These are phyloP conservation scores for Apiospora aurea DNA, from an alignment of 2,329 filamentous ascomycete species.

Conservation along the genomic window DNA sequence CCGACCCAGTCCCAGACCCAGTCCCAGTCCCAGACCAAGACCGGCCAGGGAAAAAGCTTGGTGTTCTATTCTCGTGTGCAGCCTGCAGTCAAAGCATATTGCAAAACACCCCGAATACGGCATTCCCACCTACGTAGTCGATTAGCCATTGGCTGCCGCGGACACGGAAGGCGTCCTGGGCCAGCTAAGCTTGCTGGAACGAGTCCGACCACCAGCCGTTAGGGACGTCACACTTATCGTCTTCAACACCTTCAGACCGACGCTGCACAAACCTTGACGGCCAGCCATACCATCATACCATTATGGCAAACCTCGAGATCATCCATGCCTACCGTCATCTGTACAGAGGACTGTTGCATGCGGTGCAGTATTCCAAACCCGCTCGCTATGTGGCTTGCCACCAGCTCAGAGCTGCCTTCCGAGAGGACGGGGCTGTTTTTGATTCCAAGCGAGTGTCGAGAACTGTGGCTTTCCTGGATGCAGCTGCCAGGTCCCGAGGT, in stretches of 20 bases:
- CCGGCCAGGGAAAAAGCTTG: background rate
- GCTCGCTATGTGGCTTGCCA: slow-evolving; percentile 68
- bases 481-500: slow-evolving; percentile 68
- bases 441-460: slow-evolving; percentile 62
- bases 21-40: background rate
- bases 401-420: slow-evolving; percentile 66
- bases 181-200: background rate
- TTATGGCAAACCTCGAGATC: slow-evolving; percentile 52
- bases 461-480: slow-evolving; percentile 74
- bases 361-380: slow-evolving; percentile 75
- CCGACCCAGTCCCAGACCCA: background rate
- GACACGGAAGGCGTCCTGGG: background rate
- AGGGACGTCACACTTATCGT: background rate
- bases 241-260: background rate
- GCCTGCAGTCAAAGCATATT: background rate
- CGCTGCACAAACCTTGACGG: background rate
- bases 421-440: slow-evolving; percentile 52
- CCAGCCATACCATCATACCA: background rate
- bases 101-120: slow-evolving; percentile 1
- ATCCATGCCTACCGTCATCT: slow-evolving; percentile 74
- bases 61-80: background rate
- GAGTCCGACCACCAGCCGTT: background rate
- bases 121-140: background rate
- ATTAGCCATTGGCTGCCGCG: background rate
- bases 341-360: slow-evolving; percentile 70